Base-by-base conservation (phyloP, 1,284 basidiomycete genomes). In the Athelia sp. region DNA sequence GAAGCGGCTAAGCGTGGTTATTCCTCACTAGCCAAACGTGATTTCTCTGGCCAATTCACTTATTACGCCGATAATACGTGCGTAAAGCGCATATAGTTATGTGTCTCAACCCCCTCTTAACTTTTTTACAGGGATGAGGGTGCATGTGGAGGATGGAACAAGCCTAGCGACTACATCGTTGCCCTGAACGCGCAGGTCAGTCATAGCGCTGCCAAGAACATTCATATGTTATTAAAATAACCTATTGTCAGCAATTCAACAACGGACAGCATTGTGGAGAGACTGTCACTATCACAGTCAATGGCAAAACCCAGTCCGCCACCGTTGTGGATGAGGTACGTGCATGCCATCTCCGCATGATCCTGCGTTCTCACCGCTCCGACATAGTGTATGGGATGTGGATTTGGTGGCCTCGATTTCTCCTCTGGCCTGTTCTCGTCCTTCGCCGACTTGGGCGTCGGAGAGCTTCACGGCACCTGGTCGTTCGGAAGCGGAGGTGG, bases 401-500 rank as follows among this genome's bases (percentile, higher is more conserved):
- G 72, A 0, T 67, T 65, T 51, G 76, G 74, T 26, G 78, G 72
- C 38, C 73, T 87, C 51, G 84, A 87, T 69, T 62, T 86, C 47
- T 77, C 77, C 18, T 54, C 63, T 15, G 76, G 82, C 47, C 79
- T 97, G 40, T 97, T 97, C 72, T 46, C 59, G 2, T 76, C 67
- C 67, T 85, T 88, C 52, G 76, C 75, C 0, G n/a, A 60, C 22
- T 59, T 69, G 52, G 55, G 58, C 45, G 59, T 47, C 0, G 90
- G 88, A 51, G 72, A 81, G 18, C 55, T 91, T 46, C 69, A 68
- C 47, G 82, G 81, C 49, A 57, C 61, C n/a, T 90, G 86, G 87
- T 66, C 55, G 55, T 79, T 70, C 43, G 49, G 50, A n/a, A 52
- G 50, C 15, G 53, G 40, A 42, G 53, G 46, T 18, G 38, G 48